These are phyloP conservation scores for Chaetomium olivaceum DNA, from an alignment of 2,329 filamentous ascomycete genomes.

Conservation along the genomic window DNA sequence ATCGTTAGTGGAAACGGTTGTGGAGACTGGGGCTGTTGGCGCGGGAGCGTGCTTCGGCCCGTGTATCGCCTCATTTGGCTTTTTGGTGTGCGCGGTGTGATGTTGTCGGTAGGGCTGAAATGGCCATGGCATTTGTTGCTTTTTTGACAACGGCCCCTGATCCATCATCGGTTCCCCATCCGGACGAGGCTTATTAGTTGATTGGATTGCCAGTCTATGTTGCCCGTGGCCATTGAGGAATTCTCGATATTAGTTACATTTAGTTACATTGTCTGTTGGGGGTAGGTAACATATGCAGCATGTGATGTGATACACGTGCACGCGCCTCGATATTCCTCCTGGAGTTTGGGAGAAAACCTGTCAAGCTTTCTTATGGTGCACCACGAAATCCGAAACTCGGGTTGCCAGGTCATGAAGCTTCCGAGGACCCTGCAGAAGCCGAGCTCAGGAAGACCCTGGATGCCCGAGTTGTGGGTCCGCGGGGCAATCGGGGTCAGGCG, in stretches of 20 bases:
- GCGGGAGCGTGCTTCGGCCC: slow-evolving; percentile 22
- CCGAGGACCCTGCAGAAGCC: not conserved
- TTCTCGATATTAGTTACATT: not conserved
- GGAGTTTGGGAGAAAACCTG: not conserved
- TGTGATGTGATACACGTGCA: not conserved
- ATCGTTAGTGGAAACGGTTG: slow-evolving; percentile 14
- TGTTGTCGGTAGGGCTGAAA: not conserved
- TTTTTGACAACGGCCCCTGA: not conserved
- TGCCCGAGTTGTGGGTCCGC: not conserved
- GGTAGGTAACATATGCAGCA: not conserved
- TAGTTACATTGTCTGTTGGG: too few relatives aligned
- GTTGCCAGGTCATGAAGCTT: not conserved
- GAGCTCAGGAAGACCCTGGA: not conserved
- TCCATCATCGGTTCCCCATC: not conserved
- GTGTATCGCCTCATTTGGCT: slow-evolving; percentile 20
- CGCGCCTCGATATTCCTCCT: not conserved
- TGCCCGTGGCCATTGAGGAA: not conserved
- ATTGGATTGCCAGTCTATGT: not conserved
- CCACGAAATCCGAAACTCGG: not conserved
- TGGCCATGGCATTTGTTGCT: not conserved
- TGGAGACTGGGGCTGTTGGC: slow-evolving; percentile 14
- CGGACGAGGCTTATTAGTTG: not conserved
- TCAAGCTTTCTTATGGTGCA: not conserved
- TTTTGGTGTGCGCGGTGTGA: not conserved
- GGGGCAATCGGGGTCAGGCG: not conserved